Base-by-base conservation (phyloP, 345 rosid genomes). In the sweet orange (Citrus sinensis) region DNA sequence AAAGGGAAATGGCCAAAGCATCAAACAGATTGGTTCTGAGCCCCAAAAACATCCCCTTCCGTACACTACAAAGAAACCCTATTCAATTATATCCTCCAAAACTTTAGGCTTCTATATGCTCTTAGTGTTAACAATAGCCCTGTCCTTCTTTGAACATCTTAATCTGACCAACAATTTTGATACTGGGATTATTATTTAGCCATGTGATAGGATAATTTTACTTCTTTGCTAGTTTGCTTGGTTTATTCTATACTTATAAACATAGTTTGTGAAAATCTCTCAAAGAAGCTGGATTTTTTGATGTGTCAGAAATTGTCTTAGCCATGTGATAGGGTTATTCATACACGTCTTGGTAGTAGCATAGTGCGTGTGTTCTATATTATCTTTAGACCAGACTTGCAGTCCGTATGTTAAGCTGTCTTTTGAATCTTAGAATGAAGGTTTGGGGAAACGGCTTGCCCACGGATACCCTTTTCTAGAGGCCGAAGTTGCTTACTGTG, bases 371-470 rank as follows among this genome's bases (percentile, higher is more conserved):
- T 70, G 8, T 49, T 70, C 14, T 51, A 25, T 46, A 51, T 70
- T 8, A 35, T 70, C 7, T 27, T 8, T 8, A 49, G 59, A 27
- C 59, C 56, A 46, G 56, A 39, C 30, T 5, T 5, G 59, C 59
- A 25, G 9, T 20, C 80, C 35, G 73, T 71, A 13, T 56, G 49
- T 29, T 32, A 10, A 51, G 67, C 62, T 27, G n/a, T 63, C 58
- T 67, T 19, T 64, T 17, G 35, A 29, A 67, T 60, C 22, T 78
- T 69, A 95, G 99, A 86, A 93, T 81, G 99, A 96, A 84, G 87
- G 86, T 84, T 74, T 95, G 73, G 99, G 99, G 73, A 95, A 93
- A 87, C 83, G 94, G 82, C 88, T 95, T 54, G 99, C 99, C 13
- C 99, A 92, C 55, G 98, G 99, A 27, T 88, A 95, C 75, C 98